These are phyloP conservation scores for Trichoderma sp. DNA, from an alignment of 2,329 filamentous ascomycete species.

Conservation along the genomic window DNA sequence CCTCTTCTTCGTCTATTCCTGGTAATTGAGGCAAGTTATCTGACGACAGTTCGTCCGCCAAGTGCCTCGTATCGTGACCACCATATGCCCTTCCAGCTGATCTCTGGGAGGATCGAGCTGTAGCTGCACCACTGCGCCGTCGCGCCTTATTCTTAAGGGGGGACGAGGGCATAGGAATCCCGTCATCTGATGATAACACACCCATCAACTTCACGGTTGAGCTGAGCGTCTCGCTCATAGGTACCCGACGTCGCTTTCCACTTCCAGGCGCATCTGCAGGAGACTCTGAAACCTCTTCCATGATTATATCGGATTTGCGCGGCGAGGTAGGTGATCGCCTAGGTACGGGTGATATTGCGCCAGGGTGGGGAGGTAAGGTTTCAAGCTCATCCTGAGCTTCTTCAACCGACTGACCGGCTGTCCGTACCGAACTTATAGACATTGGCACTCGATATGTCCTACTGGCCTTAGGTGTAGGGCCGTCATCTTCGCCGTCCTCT, in stretches of 20 bases:
- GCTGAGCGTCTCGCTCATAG: constrained; percentile 37
- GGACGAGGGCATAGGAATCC: constrained; percentile 39
- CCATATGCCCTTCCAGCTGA: background rate
- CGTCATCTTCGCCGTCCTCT: constrained; percentile 21
- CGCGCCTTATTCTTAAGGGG: constrained; percentile 46
- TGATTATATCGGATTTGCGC: constrained; percentile 21
- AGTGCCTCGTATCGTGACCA: constrained; percentile 17
- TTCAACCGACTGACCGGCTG: constrained; percentile 19
- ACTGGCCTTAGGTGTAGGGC: constrained; percentile 17
- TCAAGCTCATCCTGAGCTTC: constrained; percentile 29
- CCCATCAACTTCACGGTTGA: constrained; percentile 48
- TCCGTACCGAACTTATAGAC: constrained; percentile 13
- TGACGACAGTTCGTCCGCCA: constrained; percentile 39
- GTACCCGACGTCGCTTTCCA: constrained; percentile 48
- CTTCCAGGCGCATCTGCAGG: constrained; percentile 58
- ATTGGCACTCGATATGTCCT: background rate
- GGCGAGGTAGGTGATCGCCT: constrained; percentile 19
- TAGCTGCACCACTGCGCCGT: constrained; percentile 37
- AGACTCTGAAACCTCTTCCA: constrained; percentile 44
- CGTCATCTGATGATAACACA: constrained; percentile 37
- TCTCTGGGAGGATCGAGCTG: constrained; percentile 34
- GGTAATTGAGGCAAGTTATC: constrained; percentile 24
- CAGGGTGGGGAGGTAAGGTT: constrained; percentile 25
- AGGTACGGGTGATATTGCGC: constrained; percentile 21
- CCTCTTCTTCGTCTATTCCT: constrained; percentile 13